Base-by-base conservation (phyloP, 2,329 filamentous ascomycete species). In the Colletotrichum chlorophyti region DNA sequence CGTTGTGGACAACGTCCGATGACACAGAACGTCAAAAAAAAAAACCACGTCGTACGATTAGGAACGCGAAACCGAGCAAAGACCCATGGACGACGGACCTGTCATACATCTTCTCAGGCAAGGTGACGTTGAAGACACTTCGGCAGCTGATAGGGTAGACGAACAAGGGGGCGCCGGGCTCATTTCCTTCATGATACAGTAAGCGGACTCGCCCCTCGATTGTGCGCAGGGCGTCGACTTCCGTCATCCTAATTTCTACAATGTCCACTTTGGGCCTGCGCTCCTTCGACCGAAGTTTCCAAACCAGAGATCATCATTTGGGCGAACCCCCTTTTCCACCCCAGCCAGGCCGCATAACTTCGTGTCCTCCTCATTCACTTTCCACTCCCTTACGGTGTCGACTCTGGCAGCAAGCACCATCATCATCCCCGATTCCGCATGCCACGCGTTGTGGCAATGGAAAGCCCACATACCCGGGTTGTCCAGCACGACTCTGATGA, bases 391-490 rank as follows among this genome's bases (percentile, higher is more conserved):
- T 0, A 60, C 54, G 5, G 73, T 66, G 5, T 65, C 65, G 1
- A 74, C 71, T 10, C 65, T 64, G 1, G 72, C 74, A 10, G 76
- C 64, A 51, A 88, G 79, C 68, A 86, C 82, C 85, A 88, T 87
- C 27, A 80, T 58, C 74, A 86, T 76, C 1, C 84, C 83, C 1
- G 83, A 79, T 63, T 84, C 82, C 0, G 77, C 75, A 64, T 87
- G 84, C 84, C 84, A 87, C 0, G 76, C 73, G 57, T 85, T 79
- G 63, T 86, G 83, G 63, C 83, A 86, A 66, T 86, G 83, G 19
- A 86, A 78, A 0, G 80, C 75, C 83, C 84, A 86, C 2, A 83
- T 63, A 1, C 84, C 84, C 0, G 83, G 79, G 64, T 85, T 86
- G 58, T 86, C 83, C 0, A 83, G 76, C 3, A 83, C 72, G 12